phyloP scores from a whole-genome alignment of 768 basidiomycete species.

The Gloeophyllum trabeum region DNA sequence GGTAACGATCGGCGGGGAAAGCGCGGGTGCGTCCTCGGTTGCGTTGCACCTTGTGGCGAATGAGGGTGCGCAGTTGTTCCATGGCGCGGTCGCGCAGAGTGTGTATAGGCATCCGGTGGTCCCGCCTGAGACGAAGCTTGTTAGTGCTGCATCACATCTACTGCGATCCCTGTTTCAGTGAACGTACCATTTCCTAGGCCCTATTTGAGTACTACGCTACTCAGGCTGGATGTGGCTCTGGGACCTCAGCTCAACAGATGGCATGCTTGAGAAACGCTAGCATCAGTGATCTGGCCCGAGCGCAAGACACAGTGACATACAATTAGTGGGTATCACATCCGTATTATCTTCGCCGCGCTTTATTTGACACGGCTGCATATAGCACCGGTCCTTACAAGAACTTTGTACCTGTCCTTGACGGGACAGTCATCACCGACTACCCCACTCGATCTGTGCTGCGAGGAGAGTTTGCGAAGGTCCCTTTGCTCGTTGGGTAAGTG shows the following conservation, averaged over 20 bases:
- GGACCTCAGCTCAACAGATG: constrained; percentile 24
- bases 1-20: constrained; percentile 48
- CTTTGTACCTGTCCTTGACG: constrained; percentile 48
- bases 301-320: constrained; percentile 36
- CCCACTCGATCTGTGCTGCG: constrained; percentile 33
- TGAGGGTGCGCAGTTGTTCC: constrained; percentile 29
- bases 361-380: background rate
- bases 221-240: constrained; percentile 36
- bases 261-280: constrained; percentile 37
- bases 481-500: constrained; percentile 49
- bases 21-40: constrained; percentile 45
- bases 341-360: background rate
- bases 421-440: constrained; percentile 34
- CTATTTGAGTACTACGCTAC: constrained; percentile 42
- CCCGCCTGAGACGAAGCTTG: constrained; percentile 38
- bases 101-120: constrained; percentile 42
- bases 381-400: constrained; percentile 31
- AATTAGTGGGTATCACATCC: constrained; percentile 31
- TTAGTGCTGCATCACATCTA: constrained; percentile 10
- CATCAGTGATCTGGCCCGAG: constrained; percentile 38
- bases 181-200: constrained; percentile 21
- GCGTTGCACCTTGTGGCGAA: constrained; percentile 45
- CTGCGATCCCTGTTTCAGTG: background rate
- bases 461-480: constrained; percentile 37
- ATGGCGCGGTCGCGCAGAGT: constrained; percentile 50